phyloP scores from a whole-genome alignment of 2,329 filamentous ascomycete species.

The Cladosporium cucumerinum region DNA sequence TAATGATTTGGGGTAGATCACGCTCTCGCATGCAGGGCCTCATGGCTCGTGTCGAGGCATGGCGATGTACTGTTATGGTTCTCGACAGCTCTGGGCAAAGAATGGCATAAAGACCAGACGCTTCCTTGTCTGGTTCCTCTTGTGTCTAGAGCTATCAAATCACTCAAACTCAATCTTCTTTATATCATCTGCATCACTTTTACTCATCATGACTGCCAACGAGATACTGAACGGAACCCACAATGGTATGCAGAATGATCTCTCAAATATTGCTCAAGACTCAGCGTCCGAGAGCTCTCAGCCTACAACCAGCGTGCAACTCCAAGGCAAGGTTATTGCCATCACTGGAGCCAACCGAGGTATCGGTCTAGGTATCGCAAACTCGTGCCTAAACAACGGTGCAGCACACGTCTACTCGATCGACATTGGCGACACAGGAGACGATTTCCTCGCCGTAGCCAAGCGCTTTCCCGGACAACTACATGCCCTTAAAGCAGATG shows the following conservation, averaged over 20 bases:
- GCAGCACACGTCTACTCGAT: conserved; percentile 31
- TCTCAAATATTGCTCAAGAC: neutral
- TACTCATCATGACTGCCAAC: conserved; percentile 10
- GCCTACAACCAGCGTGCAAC: conserved; percentile 27
- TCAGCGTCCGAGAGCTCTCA: neutral
- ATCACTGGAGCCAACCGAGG: conserved; percentile 85
- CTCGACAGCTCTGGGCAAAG: neutral
- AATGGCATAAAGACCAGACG: neutral
- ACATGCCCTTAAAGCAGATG: conserved; percentile 43
- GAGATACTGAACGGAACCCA: neutral
- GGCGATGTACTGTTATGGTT: neutral
- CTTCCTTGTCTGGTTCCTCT: neutral
- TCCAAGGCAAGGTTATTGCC: conserved; percentile 73
- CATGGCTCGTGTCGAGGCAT: conserved; percentile 1
- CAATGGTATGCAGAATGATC: neutral
- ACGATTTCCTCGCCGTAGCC: conserved; percentile 28
- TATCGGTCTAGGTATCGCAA: conserved; percentile 56
- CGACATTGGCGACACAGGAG: conserved; percentile 32
- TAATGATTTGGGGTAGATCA: neutral
- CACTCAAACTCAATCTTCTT: neutral
- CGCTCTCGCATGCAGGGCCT: neutral
- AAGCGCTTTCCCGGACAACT: conserved; percentile 27
- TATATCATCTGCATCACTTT: neutral
- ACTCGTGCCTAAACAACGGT: conserved; percentile 32
- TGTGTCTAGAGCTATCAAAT: neutral